phyloP scores from a whole-genome alignment of 2,329 filamentous ascomycete genomes.

The Aspergillus versicolor region DNA sequence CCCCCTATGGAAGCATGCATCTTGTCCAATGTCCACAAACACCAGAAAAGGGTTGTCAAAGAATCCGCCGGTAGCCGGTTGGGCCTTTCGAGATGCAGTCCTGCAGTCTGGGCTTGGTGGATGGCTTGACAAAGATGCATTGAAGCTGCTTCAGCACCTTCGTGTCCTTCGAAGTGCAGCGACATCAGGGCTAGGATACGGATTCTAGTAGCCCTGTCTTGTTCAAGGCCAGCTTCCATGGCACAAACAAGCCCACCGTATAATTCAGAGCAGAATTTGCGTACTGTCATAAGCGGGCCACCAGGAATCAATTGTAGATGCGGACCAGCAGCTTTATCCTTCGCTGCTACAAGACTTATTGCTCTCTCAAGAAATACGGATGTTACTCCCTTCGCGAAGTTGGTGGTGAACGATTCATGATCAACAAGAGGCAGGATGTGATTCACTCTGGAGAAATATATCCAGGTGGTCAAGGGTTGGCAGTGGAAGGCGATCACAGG shows the following conservation, averaged over 20 bases:
- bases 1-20: slow-evolving; percentile 43
- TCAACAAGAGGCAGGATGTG: slow-evolving; percentile 40
- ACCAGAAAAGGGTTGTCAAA: slow-evolving; percentile 39
- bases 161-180: slow-evolving; percentile 41
- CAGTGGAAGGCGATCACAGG: slow-evolving; percentile 32
- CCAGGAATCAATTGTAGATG: slow-evolving; percentile 31
- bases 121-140: slow-evolving; percentile 42
- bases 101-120: slow-evolving; percentile 41
- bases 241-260: slow-evolving; percentile 38
- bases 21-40: slow-evolving; percentile 43
- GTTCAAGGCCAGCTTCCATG: slow-evolving; percentile 39
- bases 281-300: slow-evolving; percentile 32
- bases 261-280: slow-evolving; percentile 39
- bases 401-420: slow-evolving; percentile 23
- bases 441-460: slow-evolving; percentile 40
- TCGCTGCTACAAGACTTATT: slow-evolving; percentile 42
- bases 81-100: slow-evolving; percentile 40
- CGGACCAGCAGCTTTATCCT: slow-evolving; percentile 32
- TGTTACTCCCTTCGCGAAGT: slow-evolving; percentile 21
- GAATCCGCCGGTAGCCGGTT: slow-evolving; percentile 30
- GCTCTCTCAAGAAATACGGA: slow-evolving; percentile 40
- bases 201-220: slow-evolving; percentile 38
- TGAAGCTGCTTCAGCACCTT: slow-evolving; percentile 41
- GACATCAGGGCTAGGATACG: slow-evolving; percentile 41
- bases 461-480: slow-evolving; percentile 33